Evolutionary conservation across 2,329 filamentous ascomycete species (phyloP), one percentile per base, ranked within the genome.

Genomic region (Ascochyta rabiei): DNA sequence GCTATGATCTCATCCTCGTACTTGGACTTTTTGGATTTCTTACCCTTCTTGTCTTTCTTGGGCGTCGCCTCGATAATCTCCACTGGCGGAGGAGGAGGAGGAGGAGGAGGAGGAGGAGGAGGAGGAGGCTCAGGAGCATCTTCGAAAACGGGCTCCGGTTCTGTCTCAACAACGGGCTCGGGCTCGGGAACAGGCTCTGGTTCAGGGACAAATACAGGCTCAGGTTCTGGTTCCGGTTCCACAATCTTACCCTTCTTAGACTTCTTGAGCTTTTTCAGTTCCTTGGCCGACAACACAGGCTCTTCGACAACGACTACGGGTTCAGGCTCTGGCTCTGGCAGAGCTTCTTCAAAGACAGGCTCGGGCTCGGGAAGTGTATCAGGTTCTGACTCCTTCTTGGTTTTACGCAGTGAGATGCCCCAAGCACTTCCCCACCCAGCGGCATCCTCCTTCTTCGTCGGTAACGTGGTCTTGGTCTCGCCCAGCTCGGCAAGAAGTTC

Each of bases 401-500:
- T 74, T 54, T 76, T 76, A 62, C 77, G 78, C 48, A 78, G 67
- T 51, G 75, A 76, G 38, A 78, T 72, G 50, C 79, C 79, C 76
- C 76, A 80, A 49, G 76, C 76, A 44, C 74, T 77, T 39, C 76
- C 77, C 66, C 71, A 75, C 21, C 71, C 66, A 43, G 71, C 48
- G 24, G 69, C 64, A 33, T 72, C 64, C 38, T 69, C 63, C 46
- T 63, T 66, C 61, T 71, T 56, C 7, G 47, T 65, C 12, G 53
- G 53, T 21, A 52, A 31, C 3, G 48, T 51, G 4, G 54, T 48
- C 31, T 52, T 51, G 19, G 54, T 48, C 47, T 75, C 69, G 37
- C 73, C 76, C 16, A 76, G 62, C 49, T 76, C 72, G 13, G 71
- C 72, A 16, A 74, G 62, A 9, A 74, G 64, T 37, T 75, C 61